Evolutionary conservation across 2,329 filamentous ascomycete genomes (phyloP).

Genomic region (Endoconidiophora polonica): DNA sequence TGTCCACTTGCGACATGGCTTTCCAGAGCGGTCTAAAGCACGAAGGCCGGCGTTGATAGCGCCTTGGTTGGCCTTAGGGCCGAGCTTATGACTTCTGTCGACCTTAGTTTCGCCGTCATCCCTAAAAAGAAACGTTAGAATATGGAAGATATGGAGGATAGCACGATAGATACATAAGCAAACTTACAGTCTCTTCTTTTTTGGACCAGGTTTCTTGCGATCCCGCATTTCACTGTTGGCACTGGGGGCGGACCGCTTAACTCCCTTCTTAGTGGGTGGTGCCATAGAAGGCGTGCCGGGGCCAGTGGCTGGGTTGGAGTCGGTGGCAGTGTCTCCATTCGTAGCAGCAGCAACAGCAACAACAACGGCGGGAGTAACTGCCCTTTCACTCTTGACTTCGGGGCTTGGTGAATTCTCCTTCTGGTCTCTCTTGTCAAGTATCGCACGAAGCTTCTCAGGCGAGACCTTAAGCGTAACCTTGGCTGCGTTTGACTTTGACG

Average conservation of each 20-base stretch:
- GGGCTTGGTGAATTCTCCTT: constrained; percentile 29
- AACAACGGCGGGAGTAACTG: neutral
- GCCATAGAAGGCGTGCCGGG: constrained; percentile 44
- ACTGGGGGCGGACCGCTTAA: constrained; percentile 50
- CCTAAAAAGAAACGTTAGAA: constrained; percentile 18
- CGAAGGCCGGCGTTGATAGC: constrained; percentile 94
- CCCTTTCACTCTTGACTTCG: constrained; percentile 19
- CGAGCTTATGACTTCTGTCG: constrained; percentile 58
- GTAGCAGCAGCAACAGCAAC: constrained; percentile 21
- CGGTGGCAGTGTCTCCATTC: constrained; percentile 39
- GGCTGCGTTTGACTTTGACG: constrained; percentile 18
- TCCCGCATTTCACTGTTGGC: constrained; percentile 51
- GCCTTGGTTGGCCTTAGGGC: constrained; percentile 89
- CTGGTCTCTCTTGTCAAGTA: constrained; percentile 24
- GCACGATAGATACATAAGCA: constrained; percentile 45
- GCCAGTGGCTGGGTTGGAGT: constrained; percentile 42
- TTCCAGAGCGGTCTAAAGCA: constrained; percentile 79
- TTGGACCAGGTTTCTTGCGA: constrained; percentile 78
- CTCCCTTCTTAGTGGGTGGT: constrained; percentile 60
- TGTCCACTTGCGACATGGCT: constrained; percentile 83
- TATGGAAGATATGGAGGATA: constrained; percentile 7
- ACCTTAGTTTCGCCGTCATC: constrained; percentile 45
- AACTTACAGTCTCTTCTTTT: constrained; percentile 67
- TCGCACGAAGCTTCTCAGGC: constrained; percentile 31
- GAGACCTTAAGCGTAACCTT: constrained; percentile 38